Evolutionary conservation across 2,329 filamentous ascomycete species (phyloP).

Genomic region (Ophiocordyceps camponoti-saundersi): DNA sequence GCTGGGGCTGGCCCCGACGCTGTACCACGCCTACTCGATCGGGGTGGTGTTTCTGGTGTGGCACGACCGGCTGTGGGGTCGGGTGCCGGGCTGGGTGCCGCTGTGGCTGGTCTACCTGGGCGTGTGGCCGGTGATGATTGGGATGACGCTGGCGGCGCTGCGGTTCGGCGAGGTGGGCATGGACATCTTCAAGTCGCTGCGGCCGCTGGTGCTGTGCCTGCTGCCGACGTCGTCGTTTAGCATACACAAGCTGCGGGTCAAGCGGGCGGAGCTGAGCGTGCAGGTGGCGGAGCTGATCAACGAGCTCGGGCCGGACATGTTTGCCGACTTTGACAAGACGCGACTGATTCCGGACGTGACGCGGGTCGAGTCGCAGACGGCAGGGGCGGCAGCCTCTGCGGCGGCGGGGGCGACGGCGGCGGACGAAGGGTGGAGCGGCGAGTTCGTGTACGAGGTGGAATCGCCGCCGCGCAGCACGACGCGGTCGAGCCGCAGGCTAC

Average conservation of each 20-base stretch:
- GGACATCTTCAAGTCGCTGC: constrained; percentile 92
- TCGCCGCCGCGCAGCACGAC: constrained; percentile 32
- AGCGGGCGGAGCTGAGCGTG: constrained; percentile 56
- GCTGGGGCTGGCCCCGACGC: constrained; percentile 61
- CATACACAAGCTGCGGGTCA: constrained; percentile 58
- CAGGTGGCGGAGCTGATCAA: constrained; percentile 90
- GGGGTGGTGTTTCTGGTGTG: constrained; percentile 63
- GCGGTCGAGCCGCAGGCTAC: constrained; percentile 37
- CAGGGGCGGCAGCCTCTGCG: not conserved
- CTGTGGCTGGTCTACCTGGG: constrained; percentile 60
- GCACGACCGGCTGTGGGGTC: constrained; percentile 67
- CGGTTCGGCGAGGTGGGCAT: constrained; percentile 96
- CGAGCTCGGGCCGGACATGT: constrained; percentile 86
- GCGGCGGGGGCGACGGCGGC: constrained; percentile 13
- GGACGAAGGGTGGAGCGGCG: constrained; percentile 29
- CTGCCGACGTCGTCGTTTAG: constrained; percentile 73
- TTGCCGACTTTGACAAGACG: constrained; percentile 78
- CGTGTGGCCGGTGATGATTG: constrained; percentile 67
- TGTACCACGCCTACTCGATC: constrained; percentile 69
- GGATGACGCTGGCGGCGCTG: constrained; percentile 81
- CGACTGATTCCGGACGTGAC: constrained; percentile 47
- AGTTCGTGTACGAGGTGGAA: constrained; percentile 14
- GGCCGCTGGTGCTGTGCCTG: constrained; percentile 71
- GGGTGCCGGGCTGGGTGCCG: constrained; percentile 63
- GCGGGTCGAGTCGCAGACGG: constrained; percentile 13